Base-by-base conservation (phyloP, 352 stramenopile species). In the Thraustotheca clavata region DNA sequence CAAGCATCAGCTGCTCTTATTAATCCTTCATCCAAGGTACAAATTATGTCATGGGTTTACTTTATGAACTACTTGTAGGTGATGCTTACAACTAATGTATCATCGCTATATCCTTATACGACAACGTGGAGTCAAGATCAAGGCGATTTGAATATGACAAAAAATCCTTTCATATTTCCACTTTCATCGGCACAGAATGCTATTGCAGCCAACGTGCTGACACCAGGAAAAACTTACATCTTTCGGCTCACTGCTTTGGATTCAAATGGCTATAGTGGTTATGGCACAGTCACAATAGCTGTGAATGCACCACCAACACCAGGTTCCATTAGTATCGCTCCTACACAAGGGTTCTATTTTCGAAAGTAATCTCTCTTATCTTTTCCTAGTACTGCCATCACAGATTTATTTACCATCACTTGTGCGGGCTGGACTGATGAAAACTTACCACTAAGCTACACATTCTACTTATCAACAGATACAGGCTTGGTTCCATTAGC, bases 271-370 rank as follows among this genome's bases (percentile, higher is more conserved):
- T 85, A 80, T 39, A 46, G 60, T 0, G 82, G 80, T 26, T 91
- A 85, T 65, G 77, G 73, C 0, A 67, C 75, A 0, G 62, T 86
- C 1, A 69, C 67, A 3, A 70, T 91, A 26, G 38, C 69, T 1
- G 78, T 91, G 7, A 88, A 91, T 65, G 69, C 76, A 0, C 80
- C 82, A 0, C 82, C 82, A 12, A 69, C 78, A 8, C 83, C 78
- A 0, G 82, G 82, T 0, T 69, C 55, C 2, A 83, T 88, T 18
- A 48, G 41, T 3, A 71, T 88, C 16, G 73, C 62, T 1, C 82
- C 82, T 0, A 60, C 41, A 1, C 11, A 54, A 9, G 57, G 57
- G 57, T 65, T 47, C 26, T 32, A 9, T 40, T 2, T 7, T 39
- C 18, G 32, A 20, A 26, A 2, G 4, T 20, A 24, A 14, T 22